These are phyloP conservation scores for Pseudozyma hubeiensis DNA, from an alignment of 1,284 basidiomycete species.

Conservation along the genomic window DNA sequence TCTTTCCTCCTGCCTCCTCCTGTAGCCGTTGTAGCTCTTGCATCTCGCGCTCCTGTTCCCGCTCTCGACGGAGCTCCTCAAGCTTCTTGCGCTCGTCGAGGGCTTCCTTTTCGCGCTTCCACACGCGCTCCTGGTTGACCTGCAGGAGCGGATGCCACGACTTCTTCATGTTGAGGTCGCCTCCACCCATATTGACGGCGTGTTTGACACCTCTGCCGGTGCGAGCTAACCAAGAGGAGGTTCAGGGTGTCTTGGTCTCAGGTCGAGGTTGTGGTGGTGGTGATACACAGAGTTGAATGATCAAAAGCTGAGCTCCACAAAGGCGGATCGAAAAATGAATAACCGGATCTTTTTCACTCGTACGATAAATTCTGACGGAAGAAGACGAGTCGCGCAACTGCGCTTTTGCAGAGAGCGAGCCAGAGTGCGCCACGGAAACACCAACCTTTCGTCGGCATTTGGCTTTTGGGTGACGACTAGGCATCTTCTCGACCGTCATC, in stretches of 20 bases:
- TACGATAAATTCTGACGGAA: constrained; percentile 17
- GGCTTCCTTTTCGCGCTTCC: constrained; percentile 97
- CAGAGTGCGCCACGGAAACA: no score
- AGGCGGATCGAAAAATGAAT: not conserved
- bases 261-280: constrained; percentile 5
- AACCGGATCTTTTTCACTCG: constrained; percentile 18
- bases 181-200: constrained; percentile 80
- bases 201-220: constrained; percentile 5
- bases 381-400: not conserved
- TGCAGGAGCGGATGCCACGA: constrained; percentile 96
- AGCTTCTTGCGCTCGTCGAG: constrained; percentile 98
- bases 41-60: constrained; percentile 94
- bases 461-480: no score
- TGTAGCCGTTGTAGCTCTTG: constrained; percentile 90
- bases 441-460: no score
- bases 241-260: no score
- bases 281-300: not conserved
- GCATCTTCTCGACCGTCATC: constrained; percentile 14
- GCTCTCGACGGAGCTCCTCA: constrained; percentile 93
- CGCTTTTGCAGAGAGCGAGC: constrained; percentile 18
- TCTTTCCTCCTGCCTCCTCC: constrained; percentile 88
- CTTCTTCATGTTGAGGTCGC: constrained; percentile 88
- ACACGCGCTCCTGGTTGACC: constrained; percentile 98
- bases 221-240: not conserved
- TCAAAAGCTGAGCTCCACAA: constrained; percentile 14